Conservation (phyloP, 352 stramenopile genomes). For the Phytophthora fragariae region DNA sequence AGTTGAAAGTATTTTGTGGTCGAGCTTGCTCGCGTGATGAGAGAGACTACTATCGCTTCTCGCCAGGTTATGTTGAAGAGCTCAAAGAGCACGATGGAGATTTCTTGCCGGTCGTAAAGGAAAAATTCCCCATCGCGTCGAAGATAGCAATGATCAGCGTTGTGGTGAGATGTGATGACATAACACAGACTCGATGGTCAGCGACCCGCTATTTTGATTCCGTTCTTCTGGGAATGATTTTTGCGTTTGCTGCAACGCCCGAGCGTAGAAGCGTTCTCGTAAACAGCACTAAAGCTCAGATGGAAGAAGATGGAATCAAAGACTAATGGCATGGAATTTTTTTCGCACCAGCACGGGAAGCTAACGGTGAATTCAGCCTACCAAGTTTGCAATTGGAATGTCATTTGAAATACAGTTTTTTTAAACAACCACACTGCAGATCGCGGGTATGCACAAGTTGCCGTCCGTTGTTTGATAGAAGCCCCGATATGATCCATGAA, state of each 20-base stretch:
- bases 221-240: not conserved
- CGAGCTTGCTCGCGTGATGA: not conserved
- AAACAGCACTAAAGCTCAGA: not conserved
- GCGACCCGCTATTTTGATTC: not conserved
- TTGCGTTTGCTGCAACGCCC: not conserved
- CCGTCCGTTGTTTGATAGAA: too few relatives aligned
- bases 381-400: too few relatives aligned
- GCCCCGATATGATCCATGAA: too few relatives aligned
- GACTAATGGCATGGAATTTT: not conserved
- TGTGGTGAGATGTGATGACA: not conserved
- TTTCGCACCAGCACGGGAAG: too few relatives aligned
- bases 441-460: too few relatives aligned
- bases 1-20: not conserved
- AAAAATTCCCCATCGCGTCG: constrained; percentile 3
- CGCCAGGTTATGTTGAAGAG: not conserved
- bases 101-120: constrained; percentile 6
- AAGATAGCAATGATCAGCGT: constrained; percentile 10
- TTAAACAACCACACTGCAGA: too few relatives aligned
- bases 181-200: not conserved
- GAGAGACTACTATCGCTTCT: not conserved
- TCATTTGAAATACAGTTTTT: too few relatives aligned
- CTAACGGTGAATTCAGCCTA: too few relatives aligned
- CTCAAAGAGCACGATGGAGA: not conserved
- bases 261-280: not conserved
- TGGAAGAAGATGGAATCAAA: not conserved